phyloP scores from a whole-genome alignment of 768 basidiomycete genomes.

The Suillus discolor region DNA sequence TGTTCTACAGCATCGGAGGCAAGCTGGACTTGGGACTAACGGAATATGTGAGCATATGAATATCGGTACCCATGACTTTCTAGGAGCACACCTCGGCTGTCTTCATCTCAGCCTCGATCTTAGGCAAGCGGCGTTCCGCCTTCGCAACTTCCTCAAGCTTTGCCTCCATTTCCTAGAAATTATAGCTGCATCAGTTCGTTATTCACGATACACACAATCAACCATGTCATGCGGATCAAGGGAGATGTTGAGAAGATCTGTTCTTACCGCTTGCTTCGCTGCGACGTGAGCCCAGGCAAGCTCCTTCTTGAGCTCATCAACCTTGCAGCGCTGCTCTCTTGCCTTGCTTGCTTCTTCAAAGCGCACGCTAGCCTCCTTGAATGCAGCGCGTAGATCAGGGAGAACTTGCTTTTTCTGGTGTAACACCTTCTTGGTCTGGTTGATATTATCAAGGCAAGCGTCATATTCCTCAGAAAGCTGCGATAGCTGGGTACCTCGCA shows the following conservation, averaged over 20 bases:
- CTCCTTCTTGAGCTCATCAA: constrained; percentile 74
- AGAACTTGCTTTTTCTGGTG: constrained; percentile 74
- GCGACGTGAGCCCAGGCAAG: constrained; percentile 87
- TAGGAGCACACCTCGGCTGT: constrained; percentile 39
- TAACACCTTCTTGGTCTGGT: constrained; percentile 64
- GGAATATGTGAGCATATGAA: constrained; percentile 9
- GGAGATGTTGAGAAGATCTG: background rate
- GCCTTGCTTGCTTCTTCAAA: constrained; percentile 78
- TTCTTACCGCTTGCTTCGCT: constrained; percentile 63
- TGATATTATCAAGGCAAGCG: constrained; percentile 70
- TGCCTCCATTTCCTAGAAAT: constrained; percentile 43
- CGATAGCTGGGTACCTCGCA: constrained; percentile 88
- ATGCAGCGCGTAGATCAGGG: constrained; percentile 68
- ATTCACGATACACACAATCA: background rate
- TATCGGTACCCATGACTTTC: background rate
- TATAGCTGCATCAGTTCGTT: background rate
- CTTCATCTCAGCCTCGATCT: constrained; percentile 41
- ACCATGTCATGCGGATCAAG: background rate
- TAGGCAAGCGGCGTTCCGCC: constrained; percentile 38
- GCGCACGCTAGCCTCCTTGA: constrained; percentile 57
- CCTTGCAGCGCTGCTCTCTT: constrained; percentile 66
- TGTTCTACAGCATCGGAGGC: constrained; percentile 39
- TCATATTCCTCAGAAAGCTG: constrained; percentile 90
- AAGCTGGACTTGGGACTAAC: constrained; percentile 35
- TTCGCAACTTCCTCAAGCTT: constrained; percentile 46